phyloP scores from a whole-genome alignment of 148 eudicot species.

The Rhododendron molle region DNA sequence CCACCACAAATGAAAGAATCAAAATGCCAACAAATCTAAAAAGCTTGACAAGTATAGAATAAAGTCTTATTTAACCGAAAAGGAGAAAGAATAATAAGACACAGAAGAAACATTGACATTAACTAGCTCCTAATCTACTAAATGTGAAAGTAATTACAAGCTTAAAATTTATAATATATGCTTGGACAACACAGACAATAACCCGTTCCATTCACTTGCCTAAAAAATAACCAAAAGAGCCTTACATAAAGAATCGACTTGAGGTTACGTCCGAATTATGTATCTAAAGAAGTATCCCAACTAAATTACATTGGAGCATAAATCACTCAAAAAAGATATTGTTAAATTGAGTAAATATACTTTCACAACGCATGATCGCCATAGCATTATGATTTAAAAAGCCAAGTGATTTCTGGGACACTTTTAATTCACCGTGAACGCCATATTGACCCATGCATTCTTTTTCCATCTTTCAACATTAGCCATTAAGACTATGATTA shows the following conservation, averaged over 20 bases:
- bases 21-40: too few species aligned
- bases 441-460: not conserved
- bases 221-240: not conserved
- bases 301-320: not conserved
- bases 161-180: not conserved
- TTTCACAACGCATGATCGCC: not conserved
- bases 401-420: not conserved
- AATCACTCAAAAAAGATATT: not conserved
- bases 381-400: not conserved
- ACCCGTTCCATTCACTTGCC: not conserved
- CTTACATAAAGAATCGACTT: not conserved
- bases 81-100: not conserved
- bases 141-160: not conserved
- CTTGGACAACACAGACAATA: not conserved
- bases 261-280: not conserved
- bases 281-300: not conserved
- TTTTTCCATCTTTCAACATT: not conserved
- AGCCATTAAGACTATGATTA: not conserved
- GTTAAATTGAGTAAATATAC: not conserved
- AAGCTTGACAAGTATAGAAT: too few species aligned
- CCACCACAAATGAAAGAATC: not conserved
- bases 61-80: not conserved
- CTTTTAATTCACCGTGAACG: not conserved
- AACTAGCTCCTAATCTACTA: not conserved
- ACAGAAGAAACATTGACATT: not conserved